These are phyloP conservation scores for Diaporthe helianthi DNA, from an alignment of 2,329 filamentous ascomycete genomes.

Conservation along the genomic window DNA sequence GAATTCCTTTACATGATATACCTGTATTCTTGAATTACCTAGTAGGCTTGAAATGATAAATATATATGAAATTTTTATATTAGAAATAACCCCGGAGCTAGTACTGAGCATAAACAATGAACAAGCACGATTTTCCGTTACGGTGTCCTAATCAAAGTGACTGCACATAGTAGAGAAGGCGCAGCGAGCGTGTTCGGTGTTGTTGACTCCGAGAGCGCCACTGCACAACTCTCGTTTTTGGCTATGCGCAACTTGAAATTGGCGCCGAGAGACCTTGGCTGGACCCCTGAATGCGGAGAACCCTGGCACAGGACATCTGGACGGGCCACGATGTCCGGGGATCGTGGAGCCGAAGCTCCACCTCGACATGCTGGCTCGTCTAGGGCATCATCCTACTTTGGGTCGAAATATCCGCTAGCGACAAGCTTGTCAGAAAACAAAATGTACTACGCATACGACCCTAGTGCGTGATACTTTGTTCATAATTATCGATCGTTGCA, in stretches of 20 bases:
- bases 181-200: neutral
- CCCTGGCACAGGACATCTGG: neutral
- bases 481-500: neutral
- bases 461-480: neutral
- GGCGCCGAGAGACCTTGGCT: conserved; percentile 8
- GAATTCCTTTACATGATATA: too few species aligned
- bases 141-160: too few species aligned
- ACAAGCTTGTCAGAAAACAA: neutral
- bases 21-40: too few species aligned
- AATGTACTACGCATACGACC: neutral
- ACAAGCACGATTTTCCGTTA: too few species aligned
- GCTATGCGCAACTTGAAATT: neutral
- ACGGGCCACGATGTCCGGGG: neutral
- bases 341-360: conserved; percentile 19
- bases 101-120: too few species aligned
- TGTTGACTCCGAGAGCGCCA: neutral
- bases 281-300: conserved; percentile 6
- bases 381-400: neutral
- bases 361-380: neutral
- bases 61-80: too few species aligned
- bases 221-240: neutral
- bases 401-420: conserved; percentile 19
- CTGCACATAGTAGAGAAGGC: too few species aligned
- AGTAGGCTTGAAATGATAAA: too few species aligned
- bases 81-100: too few species aligned